These are phyloP conservation scores for Macrocystidia cucumis DNA, from an alignment of 1,284 basidiomycete genomes.

Conservation along the genomic window DNA sequence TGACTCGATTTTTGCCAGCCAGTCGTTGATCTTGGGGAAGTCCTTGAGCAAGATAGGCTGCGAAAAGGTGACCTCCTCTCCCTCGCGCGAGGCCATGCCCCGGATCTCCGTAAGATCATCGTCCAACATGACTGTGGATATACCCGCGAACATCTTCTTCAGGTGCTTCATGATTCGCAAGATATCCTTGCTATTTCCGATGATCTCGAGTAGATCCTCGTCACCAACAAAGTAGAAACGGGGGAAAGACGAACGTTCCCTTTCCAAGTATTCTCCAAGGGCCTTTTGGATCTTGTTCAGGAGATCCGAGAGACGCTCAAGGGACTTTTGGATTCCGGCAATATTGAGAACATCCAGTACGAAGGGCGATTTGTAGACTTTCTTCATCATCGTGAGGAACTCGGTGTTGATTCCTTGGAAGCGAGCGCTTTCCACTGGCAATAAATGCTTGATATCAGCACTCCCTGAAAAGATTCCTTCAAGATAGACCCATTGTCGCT, in stretches of 20 bases:
- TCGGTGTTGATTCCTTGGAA: conserved; percentile 99
- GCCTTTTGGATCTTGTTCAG: conserved; percentile 99
- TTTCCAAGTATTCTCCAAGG: conserved; percentile 96
- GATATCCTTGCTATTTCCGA: conserved; percentile 99
- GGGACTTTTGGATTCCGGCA: conserved; percentile 90
- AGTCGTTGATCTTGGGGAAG: conserved; percentile 97
- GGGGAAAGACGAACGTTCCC: conserved; percentile 95
- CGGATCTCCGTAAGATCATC: conserved; percentile 83
- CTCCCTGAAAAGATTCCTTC: conserved; percentile 99
- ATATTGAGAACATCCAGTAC: conserved; percentile 97
- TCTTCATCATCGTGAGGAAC: conserved; percentile 98
- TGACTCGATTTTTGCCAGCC: conserved; percentile 88
- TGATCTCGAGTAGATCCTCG: conserved; percentile 97
- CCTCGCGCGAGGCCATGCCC: conserved; percentile 92
- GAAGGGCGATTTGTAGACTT: conserved; percentile 98
- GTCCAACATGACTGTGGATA: conserved; percentile 86
- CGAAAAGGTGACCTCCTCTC: conserved; percentile 85
- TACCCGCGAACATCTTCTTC: conserved; percentile 99
- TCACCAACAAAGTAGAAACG: conserved; percentile 99
- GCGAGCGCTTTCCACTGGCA: conserved; percentile 94
- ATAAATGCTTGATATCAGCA: conserved; percentile 96
- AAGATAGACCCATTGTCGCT: conserved; percentile 99
- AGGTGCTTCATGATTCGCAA: conserved; percentile 96
- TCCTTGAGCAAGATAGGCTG: conserved; percentile 85
- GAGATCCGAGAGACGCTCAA: conserved; percentile 94